Percentiles rank a stretch among this genome's conserved stretches.
phyloP scores from a whole-genome alignment of 176 grass and related monocot species.

The Hordeum marinum region DNA sequence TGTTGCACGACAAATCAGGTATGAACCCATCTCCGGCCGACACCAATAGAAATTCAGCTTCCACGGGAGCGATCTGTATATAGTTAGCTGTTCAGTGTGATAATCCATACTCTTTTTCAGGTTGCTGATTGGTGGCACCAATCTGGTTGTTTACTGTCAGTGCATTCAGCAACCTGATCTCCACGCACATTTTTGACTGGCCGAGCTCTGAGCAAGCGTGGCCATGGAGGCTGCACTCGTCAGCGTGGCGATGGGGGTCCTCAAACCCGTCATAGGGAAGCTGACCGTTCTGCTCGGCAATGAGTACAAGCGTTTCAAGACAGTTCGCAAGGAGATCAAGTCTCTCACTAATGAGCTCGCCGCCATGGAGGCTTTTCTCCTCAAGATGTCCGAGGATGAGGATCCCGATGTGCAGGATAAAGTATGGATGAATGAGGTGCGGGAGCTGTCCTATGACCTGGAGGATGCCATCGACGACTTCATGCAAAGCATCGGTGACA shows the following conservation, averaged over 20 bases:
- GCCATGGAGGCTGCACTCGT: not conserved
- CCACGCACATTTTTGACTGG: too few species aligned
- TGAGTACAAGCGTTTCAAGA: not conserved
- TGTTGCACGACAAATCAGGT: too few species aligned
- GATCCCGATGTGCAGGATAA: not conserved
- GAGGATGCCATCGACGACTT: not conserved
- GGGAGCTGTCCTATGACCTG: not conserved
- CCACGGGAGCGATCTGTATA: too few species aligned
- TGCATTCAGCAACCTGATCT: too few species aligned
- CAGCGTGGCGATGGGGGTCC: not conserved
- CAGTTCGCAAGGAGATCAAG: not conserved
- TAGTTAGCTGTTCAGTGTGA: too few species aligned
- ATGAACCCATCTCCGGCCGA: too few species aligned
- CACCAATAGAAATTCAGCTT: too few species aligned
- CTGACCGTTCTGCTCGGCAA: not conserved
- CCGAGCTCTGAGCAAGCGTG: too few species aligned
- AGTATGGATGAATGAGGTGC: not conserved
- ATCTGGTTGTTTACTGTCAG: too few species aligned
- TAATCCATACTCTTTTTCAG: too few species aligned
- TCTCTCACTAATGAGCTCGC: not conserved
- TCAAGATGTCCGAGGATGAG: not conserved
- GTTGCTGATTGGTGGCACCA: too few species aligned
- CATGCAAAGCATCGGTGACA: not conserved
- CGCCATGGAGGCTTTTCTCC: not conserved
- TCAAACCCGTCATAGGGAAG: not conserved